phyloP scores from a whole-genome alignment of 306 rosid species.

The Medicago ruthenica region DNA sequence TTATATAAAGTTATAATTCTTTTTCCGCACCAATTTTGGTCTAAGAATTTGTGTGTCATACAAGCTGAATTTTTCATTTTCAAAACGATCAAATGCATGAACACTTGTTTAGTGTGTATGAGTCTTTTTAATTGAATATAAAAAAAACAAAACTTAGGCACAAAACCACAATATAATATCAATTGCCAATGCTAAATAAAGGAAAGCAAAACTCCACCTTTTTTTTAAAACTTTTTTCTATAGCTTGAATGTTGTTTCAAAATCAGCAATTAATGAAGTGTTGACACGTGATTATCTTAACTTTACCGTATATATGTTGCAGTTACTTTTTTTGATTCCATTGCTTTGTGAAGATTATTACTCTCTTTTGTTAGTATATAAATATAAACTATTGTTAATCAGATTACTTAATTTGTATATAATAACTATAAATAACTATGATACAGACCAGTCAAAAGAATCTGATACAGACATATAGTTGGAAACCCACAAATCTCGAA shows the following conservation, averaged over 20 bases:
- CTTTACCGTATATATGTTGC: not conserved
- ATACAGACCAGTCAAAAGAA: not conserved
- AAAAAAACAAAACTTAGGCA: not conserved
- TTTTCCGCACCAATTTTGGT: too few relatives aligned
- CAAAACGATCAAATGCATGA: not conserved
- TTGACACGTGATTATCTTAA: constrained; percentile 7
- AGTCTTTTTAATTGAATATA: not conserved
- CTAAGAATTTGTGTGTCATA: too few relatives aligned
- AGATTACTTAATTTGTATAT: not conserved
- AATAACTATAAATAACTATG: too few relatives aligned
- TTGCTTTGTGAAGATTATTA: not conserved
- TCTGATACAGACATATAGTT: not conserved
- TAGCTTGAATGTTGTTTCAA: not conserved
- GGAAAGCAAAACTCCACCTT: not conserved
- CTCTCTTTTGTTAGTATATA: not conserved
- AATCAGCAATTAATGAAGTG: not conserved
- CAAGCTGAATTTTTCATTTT: too few relatives aligned
- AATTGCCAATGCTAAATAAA: not conserved
- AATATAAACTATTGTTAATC: not conserved
- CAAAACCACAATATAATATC: not conserved
- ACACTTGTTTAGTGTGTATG: too few relatives aligned
- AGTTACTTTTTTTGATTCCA: not conserved
- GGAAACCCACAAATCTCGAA: constrained; percentile 3
- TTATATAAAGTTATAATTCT: not conserved
- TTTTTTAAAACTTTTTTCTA: not conserved